Evolutionary conservation across 2,329 filamentous ascomycete genomes (phyloP).

Genomic region (Xylaria sp.): DNA sequence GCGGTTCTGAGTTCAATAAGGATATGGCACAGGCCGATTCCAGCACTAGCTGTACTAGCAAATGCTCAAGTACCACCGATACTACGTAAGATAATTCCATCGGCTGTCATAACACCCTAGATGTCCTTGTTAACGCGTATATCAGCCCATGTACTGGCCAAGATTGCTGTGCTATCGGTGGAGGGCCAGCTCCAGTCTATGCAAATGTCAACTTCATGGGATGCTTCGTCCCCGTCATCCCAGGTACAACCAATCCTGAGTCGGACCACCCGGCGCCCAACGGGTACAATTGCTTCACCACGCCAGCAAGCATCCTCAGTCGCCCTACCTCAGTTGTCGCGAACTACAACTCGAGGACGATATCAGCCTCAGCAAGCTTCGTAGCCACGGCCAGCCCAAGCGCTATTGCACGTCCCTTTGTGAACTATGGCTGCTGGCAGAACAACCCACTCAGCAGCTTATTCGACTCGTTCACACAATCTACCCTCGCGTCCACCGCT

Average conservation of each 20-base stretch:
- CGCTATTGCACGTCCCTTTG: conserved; percentile 3
- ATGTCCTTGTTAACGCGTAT: conserved; percentile 26
- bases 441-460: conserved; percentile 9
- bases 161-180: conserved; percentile 41
- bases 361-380: conserved; percentile 34
- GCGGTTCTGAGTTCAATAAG: conserved; percentile 32
- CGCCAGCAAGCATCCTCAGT: conserved; percentile 27
- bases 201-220: conserved; percentile 61
- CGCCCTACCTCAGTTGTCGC: conserved; percentile 14
- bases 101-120: neutral
- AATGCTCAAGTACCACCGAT: conserved; percentile 17
- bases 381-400: conserved; percentile 35
- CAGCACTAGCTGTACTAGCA: conserved; percentile 7
- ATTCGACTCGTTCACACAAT: neutral
- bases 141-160: conserved; percentile 39
- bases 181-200: conserved; percentile 56
- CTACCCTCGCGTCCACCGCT: neutral
- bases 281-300: conserved; percentile 40
- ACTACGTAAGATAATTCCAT: conserved; percentile 11
- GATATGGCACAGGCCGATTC: neutral
- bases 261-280: conserved; percentile 14
- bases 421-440: conserved; percentile 38
- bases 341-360: conserved; percentile 20
- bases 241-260: conserved; percentile 38
- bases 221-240: conserved; percentile 54